Conservation (phyloP, 202 grass and related monocot species). For the Digitaria exilis region DNA sequence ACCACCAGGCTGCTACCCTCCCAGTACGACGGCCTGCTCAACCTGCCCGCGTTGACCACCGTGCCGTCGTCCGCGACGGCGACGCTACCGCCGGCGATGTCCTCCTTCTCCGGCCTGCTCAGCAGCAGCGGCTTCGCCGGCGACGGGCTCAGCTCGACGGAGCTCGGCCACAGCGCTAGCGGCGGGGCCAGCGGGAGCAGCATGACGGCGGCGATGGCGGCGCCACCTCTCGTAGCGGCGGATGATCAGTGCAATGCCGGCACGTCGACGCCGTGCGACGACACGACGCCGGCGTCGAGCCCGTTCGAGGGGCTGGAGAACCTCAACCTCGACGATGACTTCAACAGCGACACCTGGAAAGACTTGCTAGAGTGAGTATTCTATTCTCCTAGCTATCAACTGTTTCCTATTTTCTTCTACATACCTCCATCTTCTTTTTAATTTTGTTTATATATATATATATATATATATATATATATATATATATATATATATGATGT, state of each 20-base stretch:
- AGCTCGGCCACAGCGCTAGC: constrained; percentile 39
- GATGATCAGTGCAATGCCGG: constrained; percentile 28
- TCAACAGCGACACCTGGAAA: constrained; percentile 65
- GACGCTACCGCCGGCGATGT: constrained; percentile 20
- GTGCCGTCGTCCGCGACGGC: constrained; percentile 14
- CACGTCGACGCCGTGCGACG: constrained; percentile 7
- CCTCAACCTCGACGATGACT: constrained; percentile 57
- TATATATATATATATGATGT: too few relatives aligned
- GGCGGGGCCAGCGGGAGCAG: constrained; percentile 38
- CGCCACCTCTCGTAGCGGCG: constrained; percentile 3
- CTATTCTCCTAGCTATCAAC: too few relatives aligned
- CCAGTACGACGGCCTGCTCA: constrained; percentile 50
- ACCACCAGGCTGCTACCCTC: background rate
- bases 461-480: too few relatives aligned
- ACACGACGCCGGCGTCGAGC: constrained; percentile 59
- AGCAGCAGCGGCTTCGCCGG: background rate
- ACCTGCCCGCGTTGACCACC: constrained; percentile 47
- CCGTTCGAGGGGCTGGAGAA: constrained; percentile 55
- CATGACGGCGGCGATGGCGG: constrained; percentile 10
- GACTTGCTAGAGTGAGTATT: constrained; percentile 69
- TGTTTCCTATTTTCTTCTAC: too few relatives aligned
- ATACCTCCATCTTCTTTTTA: too few relatives aligned
- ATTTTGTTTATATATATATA: too few relatives aligned
- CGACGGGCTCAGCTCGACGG: constrained; percentile 52
- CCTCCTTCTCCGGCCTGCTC: constrained; percentile 17